phyloP scores from a whole-genome alignment of 352 stramenopile genomes.

The Phytophthora multivora region DNA sequence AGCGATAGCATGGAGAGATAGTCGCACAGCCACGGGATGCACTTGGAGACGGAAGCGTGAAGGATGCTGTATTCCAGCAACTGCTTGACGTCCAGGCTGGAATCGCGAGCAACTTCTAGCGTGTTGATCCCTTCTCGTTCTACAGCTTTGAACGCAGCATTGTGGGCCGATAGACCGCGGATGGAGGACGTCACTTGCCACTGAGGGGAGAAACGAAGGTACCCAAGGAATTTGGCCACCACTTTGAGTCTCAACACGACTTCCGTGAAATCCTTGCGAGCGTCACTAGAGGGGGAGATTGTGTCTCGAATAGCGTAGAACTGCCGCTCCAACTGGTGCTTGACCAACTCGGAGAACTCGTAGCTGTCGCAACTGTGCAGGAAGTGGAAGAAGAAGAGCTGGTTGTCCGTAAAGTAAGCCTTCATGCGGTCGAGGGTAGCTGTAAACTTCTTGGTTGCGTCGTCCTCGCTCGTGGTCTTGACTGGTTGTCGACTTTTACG shows the following conservation, averaged over 20 bases:
- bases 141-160: slow-evolving; percentile 54
- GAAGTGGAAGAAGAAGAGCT: slow-evolving; percentile 82
- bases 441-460: slow-evolving; percentile 26
- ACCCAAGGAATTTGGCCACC: slow-evolving; percentile 73
- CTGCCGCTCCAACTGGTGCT: slow-evolving; percentile 55
- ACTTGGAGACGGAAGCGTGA: slow-evolving; percentile 51
- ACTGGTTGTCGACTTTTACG: slow-evolving; percentile 17
- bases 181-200: slow-evolving; percentile 56
- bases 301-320: slow-evolving; percentile 40
- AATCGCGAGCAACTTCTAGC: slow-evolving; percentile 37
- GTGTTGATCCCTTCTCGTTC: slow-evolving; percentile 57
- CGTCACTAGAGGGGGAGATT: slow-evolving; percentile 24
- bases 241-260: slow-evolving; percentile 64
- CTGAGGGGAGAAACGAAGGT: slow-evolving; percentile 63
- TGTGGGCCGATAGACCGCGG: slow-evolving; percentile 35
- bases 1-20: slow-evolving; percentile 66
- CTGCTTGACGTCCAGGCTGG: slow-evolving; percentile 49
- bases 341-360: slow-evolving; percentile 65
- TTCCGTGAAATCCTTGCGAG: slow-evolving; percentile 67
- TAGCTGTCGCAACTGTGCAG: slow-evolving; percentile 67
- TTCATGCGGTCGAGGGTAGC: slow-evolving; percentile 41
- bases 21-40: slow-evolving; percentile 67
- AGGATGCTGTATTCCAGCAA: slow-evolving; percentile 53
- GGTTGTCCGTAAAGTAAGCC: slow-evolving; percentile 61
- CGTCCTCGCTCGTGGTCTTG: slow-evolving; percentile 5